Evolutionary conservation across 306 rosid genomes (phyloP).

Genomic region (Dalbergia oliveri): DNA sequence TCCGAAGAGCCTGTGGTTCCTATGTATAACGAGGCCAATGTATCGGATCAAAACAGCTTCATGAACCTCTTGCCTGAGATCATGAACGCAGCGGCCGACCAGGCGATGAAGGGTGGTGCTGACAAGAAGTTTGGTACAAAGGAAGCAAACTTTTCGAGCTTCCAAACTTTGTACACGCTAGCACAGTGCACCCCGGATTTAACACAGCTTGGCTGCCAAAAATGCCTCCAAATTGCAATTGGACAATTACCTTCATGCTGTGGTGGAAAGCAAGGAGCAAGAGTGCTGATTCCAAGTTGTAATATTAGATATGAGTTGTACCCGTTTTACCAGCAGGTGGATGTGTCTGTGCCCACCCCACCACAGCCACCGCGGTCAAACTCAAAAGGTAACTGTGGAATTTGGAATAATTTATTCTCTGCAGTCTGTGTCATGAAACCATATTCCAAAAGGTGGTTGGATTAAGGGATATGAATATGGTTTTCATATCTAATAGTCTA

Average conservation of each 20-base stretch:
- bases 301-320: not conserved
- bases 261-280: conserved; percentile 2
- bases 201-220: conserved; percentile 13
- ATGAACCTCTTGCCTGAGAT: conserved; percentile 24
- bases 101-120: conserved; percentile 23
- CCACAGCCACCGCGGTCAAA: not conserved
- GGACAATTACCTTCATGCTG: not conserved
- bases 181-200: conserved; percentile 54
- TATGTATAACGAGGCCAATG: not conserved
- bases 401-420: not conserved
- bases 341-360: not conserved
- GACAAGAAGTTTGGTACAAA: conserved; percentile 49
- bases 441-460: too few relatives aligned
- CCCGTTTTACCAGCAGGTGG: conserved; percentile 17
- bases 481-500: too few relatives aligned
- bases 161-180: conserved; percentile 41
- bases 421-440: too few relatives aligned
- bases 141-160: conserved; percentile 21
- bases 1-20: not conserved
- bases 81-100: not conserved
- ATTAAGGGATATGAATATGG: too few relatives aligned
- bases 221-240: conserved; percentile 34
- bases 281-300: conserved; percentile 42
- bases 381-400: conserved; percentile 10
- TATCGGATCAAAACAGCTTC: conserved; percentile 23